Base-by-base conservation (phyloP, 768 basidiomycete species). In the Termitomyces sp. region DNA sequence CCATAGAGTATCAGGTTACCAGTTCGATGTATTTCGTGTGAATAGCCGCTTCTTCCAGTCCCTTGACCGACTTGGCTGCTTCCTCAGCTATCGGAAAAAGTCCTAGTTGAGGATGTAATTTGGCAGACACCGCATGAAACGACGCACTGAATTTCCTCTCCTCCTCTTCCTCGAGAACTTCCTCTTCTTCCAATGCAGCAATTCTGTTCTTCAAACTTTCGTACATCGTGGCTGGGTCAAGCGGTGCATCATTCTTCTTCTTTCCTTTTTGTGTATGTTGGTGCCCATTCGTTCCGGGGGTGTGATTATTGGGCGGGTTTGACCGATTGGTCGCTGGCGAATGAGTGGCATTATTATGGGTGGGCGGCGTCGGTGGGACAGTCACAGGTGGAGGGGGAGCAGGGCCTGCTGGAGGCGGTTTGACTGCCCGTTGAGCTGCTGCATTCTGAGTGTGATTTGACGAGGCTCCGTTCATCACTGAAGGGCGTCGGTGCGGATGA, bases 21-120 rank as follows among this genome's bases (percentile, higher is more conserved):
- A 94, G 72, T 72, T 94, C 92, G 64, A 94, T 83, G 71, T 94
- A 94, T 72, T 91, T 93, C 56, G 82, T 76, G 64, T 94, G 91
- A 53, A 94, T 84, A 42, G 84, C 86, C 60, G 84, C 91, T 69
- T 93, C 90, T 59, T 82, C 84, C 74, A 92, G 77, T 43, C 88
- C 91, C 65, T 83, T 89, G 63, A 94, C 89, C 2, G 86, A 85
- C 70, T 88, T 89, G 69, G 89, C 87, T 36, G 91, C 91, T 73
- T 94, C 91, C 69, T 94, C 91, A 46, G 90, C 91, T 94, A 56
- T 31, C 53, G 58, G 29, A 43, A 49, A 64, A 36, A 23, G 15
- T 23, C 5, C 54, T 56, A 52, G 62, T 56, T 49, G 63, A 57
- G 59, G 46, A 60, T 45, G 56, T 56, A 15, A 47, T 49, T n/a